phyloP scores from a whole-genome alignment of 2,329 filamentous ascomycete genomes.

The Fusarium anguioides region DNA sequence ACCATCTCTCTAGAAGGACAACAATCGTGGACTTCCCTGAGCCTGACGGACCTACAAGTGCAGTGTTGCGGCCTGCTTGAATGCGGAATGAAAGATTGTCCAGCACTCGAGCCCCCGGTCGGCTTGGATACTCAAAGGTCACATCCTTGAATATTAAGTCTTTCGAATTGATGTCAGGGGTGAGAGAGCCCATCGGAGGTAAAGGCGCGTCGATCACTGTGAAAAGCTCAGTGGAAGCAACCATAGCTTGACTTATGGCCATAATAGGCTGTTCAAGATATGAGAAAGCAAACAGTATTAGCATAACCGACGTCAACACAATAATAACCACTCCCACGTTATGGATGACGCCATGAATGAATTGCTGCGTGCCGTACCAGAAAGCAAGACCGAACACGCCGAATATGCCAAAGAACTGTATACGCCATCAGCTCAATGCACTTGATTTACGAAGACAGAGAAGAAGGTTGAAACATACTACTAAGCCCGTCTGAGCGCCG shows the following conservation, averaged over 20 bases:
- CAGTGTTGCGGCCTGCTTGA: conserved; percentile 69
- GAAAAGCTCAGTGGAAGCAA: conserved; percentile 47
- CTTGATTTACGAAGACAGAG: neutral
- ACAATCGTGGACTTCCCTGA: conserved; percentile 77
- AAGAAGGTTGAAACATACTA: conserved; percentile 8
- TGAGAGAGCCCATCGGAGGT: conserved; percentile 34
- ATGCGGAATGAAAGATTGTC: conserved; percentile 65
- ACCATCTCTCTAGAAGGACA: conserved; percentile 74
- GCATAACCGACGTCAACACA: conserved; percentile 53
- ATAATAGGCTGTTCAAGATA: conserved; percentile 54
- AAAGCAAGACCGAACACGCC: conserved; percentile 56
- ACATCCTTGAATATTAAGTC: conserved; percentile 60
- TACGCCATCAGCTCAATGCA: neutral
- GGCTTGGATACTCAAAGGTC: conserved; percentile 37
- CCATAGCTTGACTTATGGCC: conserved; percentile 47
- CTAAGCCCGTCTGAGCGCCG: conserved; percentile 27
- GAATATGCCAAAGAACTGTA: conserved; percentile 49
- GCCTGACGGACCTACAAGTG: conserved; percentile 75
- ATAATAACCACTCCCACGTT: conserved; percentile 54
- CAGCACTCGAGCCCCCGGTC: conserved; percentile 32
- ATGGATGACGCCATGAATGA: conserved; percentile 47
- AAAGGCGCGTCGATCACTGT: conserved; percentile 45
- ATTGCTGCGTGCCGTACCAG: conserved; percentile 57
- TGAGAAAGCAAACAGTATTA: conserved; percentile 50
- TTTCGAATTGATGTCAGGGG: conserved; percentile 39